Evolutionary conservation across 441 rosid genomes (phyloP).

Genomic region (California macrophylla): DNA sequence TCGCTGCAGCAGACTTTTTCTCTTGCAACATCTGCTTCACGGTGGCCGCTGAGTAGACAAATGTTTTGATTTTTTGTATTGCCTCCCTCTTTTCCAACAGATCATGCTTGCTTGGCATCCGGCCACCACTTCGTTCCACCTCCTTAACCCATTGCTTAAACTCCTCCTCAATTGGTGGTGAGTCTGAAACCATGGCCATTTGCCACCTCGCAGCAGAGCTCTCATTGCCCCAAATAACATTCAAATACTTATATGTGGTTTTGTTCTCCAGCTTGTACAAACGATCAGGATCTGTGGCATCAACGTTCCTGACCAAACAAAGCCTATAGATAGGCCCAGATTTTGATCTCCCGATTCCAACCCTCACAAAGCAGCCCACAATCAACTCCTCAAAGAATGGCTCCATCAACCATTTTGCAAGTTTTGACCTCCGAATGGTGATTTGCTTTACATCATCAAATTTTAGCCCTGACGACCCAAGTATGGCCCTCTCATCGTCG

Average conservation of each 20-base stretch:
- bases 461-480: constrained; percentile 48
- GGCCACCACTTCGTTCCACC: constrained; percentile 71
- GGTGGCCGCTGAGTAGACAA: constrained; percentile 81
- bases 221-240: constrained; percentile 78
- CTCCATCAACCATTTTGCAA: constrained; percentile 93
- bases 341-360: constrained; percentile 80
- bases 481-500: constrained; percentile 59
- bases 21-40: constrained; percentile 96
- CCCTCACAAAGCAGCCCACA: constrained; percentile 87
- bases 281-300: constrained; percentile 71
- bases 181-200: constrained; percentile 97
- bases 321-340: constrained; percentile 72
- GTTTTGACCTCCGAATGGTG: constrained; percentile 80
- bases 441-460: constrained; percentile 77
- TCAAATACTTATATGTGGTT: constrained; percentile 68
- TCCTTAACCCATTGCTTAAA: constrained; percentile 75
- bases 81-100: constrained; percentile 77
- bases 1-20: constrained; percentile 67
- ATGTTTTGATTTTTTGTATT: constrained; percentile 50
- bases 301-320: constrained; percentile 78
- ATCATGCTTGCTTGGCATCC: constrained; percentile 76
- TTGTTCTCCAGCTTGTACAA: constrained; percentile 76
- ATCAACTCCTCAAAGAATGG: constrained; percentile 96
- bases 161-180: constrained; percentile 79
- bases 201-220: constrained; percentile 94